Evolutionary conservation across 208 protist genomes (phyloP).

Genomic region (Tetramitus jugosus): DNA sequence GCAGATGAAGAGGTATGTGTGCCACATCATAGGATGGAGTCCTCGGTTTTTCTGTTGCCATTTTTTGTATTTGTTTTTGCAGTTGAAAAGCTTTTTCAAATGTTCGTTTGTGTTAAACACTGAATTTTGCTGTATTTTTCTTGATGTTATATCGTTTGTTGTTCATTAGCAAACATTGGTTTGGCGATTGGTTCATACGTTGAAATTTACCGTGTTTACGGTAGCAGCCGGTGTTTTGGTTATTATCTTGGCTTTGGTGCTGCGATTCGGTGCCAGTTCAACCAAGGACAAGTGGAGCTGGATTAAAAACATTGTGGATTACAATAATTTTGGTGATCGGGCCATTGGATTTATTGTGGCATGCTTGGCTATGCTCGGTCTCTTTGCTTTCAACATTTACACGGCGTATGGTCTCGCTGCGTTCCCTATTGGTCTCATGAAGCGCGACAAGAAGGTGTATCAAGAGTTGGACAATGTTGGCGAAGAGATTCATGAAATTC

Average conservation of each 20-base stretch:
- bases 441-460: background rate
- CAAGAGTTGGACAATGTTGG: background rate
- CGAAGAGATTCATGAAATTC: background rate
- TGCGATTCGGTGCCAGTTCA: background rate
- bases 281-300: background rate
- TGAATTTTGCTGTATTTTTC: too few relatives aligned
- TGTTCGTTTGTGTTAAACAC: too few relatives aligned
- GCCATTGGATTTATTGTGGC: slow-evolving; percentile 2
- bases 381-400: slow-evolving; percentile 2
- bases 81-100: too few relatives aligned
- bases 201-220: slow-evolving; percentile 19
- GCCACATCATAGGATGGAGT: too few relatives aligned
- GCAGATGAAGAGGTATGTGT: background rate
- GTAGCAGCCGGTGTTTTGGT: background rate
- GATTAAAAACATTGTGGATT: background rate
- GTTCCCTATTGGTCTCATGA: slow-evolving; percentile 17
- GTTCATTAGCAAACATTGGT: background rate
- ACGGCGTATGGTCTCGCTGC: slow-evolving; percentile 16
- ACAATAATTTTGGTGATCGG: slow-evolving; percentile 3
- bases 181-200: background rate
- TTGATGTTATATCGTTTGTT: too few relatives aligned
- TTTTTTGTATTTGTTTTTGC: too few relatives aligned
- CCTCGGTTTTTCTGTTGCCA: too few relatives aligned
- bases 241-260: background rate
- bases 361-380: background rate